A percentile compares a stretch with the other conserved stretches of the same genome.
Evolutionary conservation across 2,329 filamentous ascomycete species (phyloP).

Genomic region (Amphichorda felina): DNA sequence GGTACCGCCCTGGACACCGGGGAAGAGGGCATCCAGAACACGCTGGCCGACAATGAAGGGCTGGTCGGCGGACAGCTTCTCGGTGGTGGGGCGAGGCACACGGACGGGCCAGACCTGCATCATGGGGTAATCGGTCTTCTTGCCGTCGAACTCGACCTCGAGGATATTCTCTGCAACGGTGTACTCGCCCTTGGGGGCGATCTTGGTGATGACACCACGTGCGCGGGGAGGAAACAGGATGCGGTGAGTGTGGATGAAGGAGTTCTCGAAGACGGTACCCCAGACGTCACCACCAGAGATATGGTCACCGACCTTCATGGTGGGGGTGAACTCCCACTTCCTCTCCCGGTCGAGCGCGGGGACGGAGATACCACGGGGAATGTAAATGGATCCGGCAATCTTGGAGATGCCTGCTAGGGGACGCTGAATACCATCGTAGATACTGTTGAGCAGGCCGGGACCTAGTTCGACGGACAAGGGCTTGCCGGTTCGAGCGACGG

Average conservation of each 20-base stretch:
- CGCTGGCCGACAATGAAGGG: conserved; percentile 95
- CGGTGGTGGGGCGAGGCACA: conserved; percentile 81
- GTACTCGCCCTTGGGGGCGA: conserved; percentile 81
- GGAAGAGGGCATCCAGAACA: conserved; percentile 92
- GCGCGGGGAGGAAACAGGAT: conserved; percentile 85
- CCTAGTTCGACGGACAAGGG: conserved; percentile 95
- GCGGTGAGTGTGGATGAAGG: conserved; percentile 84
- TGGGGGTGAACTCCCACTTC: conserved; percentile 94
- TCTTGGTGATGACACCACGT: conserved; percentile 82
- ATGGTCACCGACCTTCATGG: conserved; percentile 90
- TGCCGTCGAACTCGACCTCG: conserved; percentile 93
- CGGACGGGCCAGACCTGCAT: conserved; percentile 99
- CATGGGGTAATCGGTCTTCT: conserved; percentile 90
- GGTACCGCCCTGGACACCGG: conserved; percentile 91
- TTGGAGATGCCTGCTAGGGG: conserved; percentile 78
- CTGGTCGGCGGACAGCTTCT: conserved; percentile 80
- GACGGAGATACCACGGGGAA: conserved; percentile 82
- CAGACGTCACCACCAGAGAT: conserved; percentile 94
- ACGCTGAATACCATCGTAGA: conserved; percentile 98
- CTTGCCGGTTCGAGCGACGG: conserved; percentile 82
- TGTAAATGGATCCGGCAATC: conserved; percentile 82
- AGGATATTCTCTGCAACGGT: conserved; percentile 90
- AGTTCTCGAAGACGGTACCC: conserved; percentile 93
- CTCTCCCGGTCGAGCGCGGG: conserved; percentile 81
- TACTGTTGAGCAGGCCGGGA: conserved; percentile 94